Conservation (phyloP, 2,329 filamentous ascomycete genomes). For the Hypoxylon sp. region DNA sequence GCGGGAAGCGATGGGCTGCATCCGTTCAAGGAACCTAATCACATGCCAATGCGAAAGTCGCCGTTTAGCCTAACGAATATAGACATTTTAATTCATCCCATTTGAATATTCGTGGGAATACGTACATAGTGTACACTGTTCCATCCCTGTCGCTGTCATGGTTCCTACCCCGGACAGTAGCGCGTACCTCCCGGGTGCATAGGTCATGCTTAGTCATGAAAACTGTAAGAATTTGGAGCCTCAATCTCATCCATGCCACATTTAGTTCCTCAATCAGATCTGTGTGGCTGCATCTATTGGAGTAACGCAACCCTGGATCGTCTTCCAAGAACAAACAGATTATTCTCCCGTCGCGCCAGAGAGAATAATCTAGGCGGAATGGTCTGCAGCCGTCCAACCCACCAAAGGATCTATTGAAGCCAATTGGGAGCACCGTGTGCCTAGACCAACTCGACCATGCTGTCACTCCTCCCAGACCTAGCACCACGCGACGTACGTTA, state of each 20-base stretch:
- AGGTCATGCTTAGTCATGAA: slow-evolving; percentile 34
- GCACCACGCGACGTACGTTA: slow-evolving; percentile 75
- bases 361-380: slow-evolving; percentile 17
- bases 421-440: slow-evolving; percentile 8
- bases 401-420: slow-evolving; percentile 17
- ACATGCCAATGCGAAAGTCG: slow-evolving; percentile 24
- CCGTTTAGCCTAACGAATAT: no score
- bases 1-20: slow-evolving; percentile 8
- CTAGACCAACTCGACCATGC: slow-evolving; percentile 58
- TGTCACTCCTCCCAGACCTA: slow-evolving; percentile 74
- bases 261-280: slow-evolving; percentile 10
- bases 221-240: slow-evolving; percentile 30
- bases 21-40: slow-evolving; percentile 22
- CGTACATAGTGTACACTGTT: neutral
- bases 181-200: neutral
- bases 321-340: slow-evolving; percentile 12
- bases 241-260: slow-evolving; percentile 19
- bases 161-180: slow-evolving; percentile 12
- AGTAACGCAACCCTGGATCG: slow-evolving; percentile 25
- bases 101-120: neutral
- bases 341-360: slow-evolving; percentile 1
- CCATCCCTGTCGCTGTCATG: neutral
- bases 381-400: slow-evolving; percentile 4
- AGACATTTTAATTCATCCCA: no score
- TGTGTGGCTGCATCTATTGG: neutral